A percentile compares a stretch with the other conserved stretches of the same genome.
Evolutionary conservation across 192 early-diverging fungal genomes (phyloP).

Genomic region (Backusella tarrabulga): DNA sequence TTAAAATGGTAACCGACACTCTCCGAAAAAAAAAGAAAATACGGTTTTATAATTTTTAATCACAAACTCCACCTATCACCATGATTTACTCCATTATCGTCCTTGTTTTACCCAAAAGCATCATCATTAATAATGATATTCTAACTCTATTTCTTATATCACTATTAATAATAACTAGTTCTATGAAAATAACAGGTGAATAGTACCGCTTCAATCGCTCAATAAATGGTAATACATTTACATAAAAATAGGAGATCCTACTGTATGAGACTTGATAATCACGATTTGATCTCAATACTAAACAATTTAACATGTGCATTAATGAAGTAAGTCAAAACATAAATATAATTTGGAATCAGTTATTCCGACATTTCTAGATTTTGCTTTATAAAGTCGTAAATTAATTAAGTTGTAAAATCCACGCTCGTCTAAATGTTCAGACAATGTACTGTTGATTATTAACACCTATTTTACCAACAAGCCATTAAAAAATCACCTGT

Average conservation of each 20-base stretch:
- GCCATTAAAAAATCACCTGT: too few relatives aligned
- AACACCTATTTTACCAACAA: too few relatives aligned
- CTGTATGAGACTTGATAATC: too few relatives aligned
- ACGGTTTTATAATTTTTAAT: neutral
- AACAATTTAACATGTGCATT: neutral
- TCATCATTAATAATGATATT: neutral
- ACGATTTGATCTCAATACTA: neutral
- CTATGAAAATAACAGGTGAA: neutral
- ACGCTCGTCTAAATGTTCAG: neutral
- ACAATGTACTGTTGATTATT: neutral
- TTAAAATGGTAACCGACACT: neutral
- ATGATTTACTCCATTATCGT: neutral
- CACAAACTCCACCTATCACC: neutral
- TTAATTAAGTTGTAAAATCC: neutral
- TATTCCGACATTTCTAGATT: neutral
- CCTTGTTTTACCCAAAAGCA: neutral
- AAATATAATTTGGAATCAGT: neutral
- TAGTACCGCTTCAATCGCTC: neutral
- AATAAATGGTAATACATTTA: neutral
- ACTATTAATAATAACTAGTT: neutral
- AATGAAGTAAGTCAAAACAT: neutral
- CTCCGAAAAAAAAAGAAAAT: neutral
- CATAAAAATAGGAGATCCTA: neutral
- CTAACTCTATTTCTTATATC: neutral
- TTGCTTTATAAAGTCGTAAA: neutral